These are phyloP conservation scores for Sporothrix variecibatus DNA, from an alignment of 2,329 filamentous ascomycete genomes.

Conservation along the genomic window DNA sequence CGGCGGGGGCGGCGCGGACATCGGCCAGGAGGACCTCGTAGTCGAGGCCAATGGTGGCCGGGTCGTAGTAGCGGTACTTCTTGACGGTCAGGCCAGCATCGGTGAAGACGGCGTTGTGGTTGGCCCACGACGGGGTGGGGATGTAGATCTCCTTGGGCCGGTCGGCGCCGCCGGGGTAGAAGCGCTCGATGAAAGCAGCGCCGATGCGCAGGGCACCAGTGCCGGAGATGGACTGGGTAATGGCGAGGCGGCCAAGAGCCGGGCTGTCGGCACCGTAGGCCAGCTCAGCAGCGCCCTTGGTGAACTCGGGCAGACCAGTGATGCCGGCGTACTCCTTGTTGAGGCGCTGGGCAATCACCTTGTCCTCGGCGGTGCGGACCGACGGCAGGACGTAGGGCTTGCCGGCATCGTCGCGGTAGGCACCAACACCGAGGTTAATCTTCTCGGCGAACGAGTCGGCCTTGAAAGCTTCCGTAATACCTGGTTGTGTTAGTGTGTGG, in stretches of 20 bases:
- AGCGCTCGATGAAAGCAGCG: slow-evolving; percentile 87
- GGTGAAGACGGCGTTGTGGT: slow-evolving; percentile 95
- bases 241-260: slow-evolving; percentile 76
- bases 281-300: slow-evolving; percentile 84
- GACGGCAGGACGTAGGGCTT: slow-evolving; percentile 98
- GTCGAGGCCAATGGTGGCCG: slow-evolving; percentile 96
- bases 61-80: slow-evolving; percentile 99
- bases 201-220: slow-evolving; percentile 95
- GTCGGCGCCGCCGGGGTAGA: slow-evolving; percentile 71
- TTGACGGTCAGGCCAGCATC: slow-evolving; percentile 88
- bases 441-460: slow-evolving; percentile 90
- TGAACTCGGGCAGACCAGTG: slow-evolving; percentile 92
- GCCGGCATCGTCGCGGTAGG: slow-evolving; percentile 96
- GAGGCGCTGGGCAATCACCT: slow-evolving; percentile 72
- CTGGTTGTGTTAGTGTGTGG: slow-evolving; percentile 44
- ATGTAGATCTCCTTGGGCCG: slow-evolving; percentile 86
- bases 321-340: slow-evolving; percentile 99
- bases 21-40: slow-evolving; percentile 91
- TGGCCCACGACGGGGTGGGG: slow-evolving; percentile 94
- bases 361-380: slow-evolving; percentile 84
- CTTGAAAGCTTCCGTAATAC: slow-evolving; percentile 99
- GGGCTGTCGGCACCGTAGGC: slow-evolving; percentile 81
- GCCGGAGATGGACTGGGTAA: slow-evolving; percentile 97
- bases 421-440: slow-evolving; percentile 97
- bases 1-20: slow-evolving; percentile 82